phyloP scores from a whole-genome alignment of 2,329 filamentous ascomycete species.

The Colletotrichum costaricense region DNA sequence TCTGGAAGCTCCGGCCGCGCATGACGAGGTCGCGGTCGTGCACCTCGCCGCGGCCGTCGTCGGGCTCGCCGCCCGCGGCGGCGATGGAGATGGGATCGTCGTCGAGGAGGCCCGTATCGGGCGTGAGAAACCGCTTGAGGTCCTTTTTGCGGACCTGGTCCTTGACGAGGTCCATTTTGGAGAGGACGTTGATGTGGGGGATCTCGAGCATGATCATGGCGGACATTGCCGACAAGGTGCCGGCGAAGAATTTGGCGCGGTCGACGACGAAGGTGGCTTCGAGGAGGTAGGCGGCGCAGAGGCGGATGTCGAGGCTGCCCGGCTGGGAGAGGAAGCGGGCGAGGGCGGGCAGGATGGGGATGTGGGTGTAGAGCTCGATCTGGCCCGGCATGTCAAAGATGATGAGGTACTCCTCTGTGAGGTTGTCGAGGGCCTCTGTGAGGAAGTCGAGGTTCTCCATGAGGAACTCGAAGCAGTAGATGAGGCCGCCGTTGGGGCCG shows the following conservation, averaged over 20 bases:
- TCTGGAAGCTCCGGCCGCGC: conserved; percentile 83
- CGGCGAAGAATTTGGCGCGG: conserved; percentile 96
- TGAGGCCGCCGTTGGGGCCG: conserved; percentile 90
- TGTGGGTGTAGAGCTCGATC: conserved; percentile 98
- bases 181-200: conserved; percentile 94
- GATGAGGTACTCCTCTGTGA: conserved; percentile 96
- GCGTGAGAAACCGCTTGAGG: conserved; percentile 88
- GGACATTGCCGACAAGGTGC: conserved; percentile 95
- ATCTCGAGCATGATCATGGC: conserved; percentile 99
- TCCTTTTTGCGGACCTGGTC: conserved; percentile 89
- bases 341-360: conserved; percentile 88
- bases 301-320: conserved; percentile 86
- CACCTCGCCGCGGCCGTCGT: conserved; percentile 68
- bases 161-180: conserved; percentile 97
- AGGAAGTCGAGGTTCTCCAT: conserved; percentile 95
- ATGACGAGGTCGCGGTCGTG: conserved; percentile 77
- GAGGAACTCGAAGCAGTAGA: conserved; percentile 97
- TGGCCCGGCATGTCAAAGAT: conserved; percentile 99
- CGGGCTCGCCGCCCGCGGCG: conserved; percentile 48
- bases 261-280: conserved; percentile 97
- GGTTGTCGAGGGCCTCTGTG: conserved; percentile 82
- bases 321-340: conserved; percentile 83
- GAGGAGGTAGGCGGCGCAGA: conserved; percentile 94
- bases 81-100: conserved; percentile 69
- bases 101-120: conserved; percentile 84